phyloP scores from a whole-genome alignment of 2,329 filamentous ascomycete genomes.

The Ceratocystis smalleyi region DNA sequence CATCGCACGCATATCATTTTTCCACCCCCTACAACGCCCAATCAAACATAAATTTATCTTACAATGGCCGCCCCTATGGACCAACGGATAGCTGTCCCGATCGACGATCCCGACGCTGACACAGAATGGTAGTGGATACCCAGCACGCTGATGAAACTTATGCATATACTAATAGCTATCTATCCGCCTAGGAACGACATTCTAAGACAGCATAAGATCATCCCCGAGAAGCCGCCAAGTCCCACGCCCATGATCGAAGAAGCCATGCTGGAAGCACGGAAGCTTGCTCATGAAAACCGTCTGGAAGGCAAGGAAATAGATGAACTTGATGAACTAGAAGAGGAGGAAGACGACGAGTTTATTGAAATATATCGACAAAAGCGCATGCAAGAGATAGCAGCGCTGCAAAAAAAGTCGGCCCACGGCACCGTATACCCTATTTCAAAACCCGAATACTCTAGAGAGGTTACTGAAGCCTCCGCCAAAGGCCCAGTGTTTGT shows the following conservation, averaged over 20 bases:
- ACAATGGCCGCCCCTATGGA: slow-evolving; percentile 46
- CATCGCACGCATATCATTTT: background rate
- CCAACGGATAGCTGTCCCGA: slow-evolving; percentile 59
- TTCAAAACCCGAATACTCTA: slow-evolving; percentile 83
- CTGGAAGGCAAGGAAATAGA: slow-evolving; percentile 89
- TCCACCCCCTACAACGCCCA: background rate
- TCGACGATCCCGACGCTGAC: slow-evolving; percentile 90
- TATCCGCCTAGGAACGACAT: slow-evolving; percentile 71
- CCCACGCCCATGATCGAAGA: slow-evolving; percentile 94
- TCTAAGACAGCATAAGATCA: slow-evolving; percentile 86
- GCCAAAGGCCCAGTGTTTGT: slow-evolving; percentile 55
- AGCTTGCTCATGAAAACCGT: slow-evolving; percentile 77
- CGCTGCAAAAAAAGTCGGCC: slow-evolving; percentile 57
- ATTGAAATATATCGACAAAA: slow-evolving; percentile 77
- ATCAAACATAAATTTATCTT: background rate
- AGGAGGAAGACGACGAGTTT: slow-evolving; percentile 87
- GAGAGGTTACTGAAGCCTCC: slow-evolving; percentile 84
- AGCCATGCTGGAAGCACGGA: slow-evolving; percentile 68
- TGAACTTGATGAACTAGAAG: slow-evolving; percentile 83
- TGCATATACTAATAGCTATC: background rate
- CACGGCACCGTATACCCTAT: slow-evolving; percentile 87
- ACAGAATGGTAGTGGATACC: slow-evolving; percentile 66
- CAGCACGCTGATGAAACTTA: background rate
- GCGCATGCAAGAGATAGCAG: slow-evolving; percentile 67
- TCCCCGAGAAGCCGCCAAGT: slow-evolving; percentile 93